These are phyloP conservation scores for Fraxinus baroniana DNA, from an alignment of 305 asterid genomes.

Conservation along the genomic window DNA sequence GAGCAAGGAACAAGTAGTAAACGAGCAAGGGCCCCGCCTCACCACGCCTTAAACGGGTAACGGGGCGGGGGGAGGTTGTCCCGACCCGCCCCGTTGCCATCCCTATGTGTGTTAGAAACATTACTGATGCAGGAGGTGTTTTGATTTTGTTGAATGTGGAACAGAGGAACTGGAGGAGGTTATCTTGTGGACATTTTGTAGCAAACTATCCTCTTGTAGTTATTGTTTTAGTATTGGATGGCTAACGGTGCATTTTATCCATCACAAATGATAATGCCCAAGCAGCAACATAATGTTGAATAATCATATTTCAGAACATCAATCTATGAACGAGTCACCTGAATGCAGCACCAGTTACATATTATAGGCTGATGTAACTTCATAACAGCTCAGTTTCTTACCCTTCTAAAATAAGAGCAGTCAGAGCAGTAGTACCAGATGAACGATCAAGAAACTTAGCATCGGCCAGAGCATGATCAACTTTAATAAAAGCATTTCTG, in stretches of 20 bases:
- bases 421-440: slow-evolving; percentile 84
- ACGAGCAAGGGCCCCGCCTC: too few relatives aligned
- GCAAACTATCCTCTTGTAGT: too few relatives aligned
- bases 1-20: too few relatives aligned
- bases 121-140: not conserved
- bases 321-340: not conserved
- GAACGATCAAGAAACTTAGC: slow-evolving; percentile 63
- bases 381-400: slow-evolving; percentile 30
- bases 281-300: not conserved
- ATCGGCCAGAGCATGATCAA: slow-evolving; percentile 82
- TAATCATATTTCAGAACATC: not conserved
- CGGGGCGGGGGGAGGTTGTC: not conserved
- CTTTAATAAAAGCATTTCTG: slow-evolving; percentile 72
- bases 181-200: not conserved
- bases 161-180: not conserved
- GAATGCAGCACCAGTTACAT: not conserved
- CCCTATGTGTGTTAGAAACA: not conserved
- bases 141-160: not conserved
- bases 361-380: not conserved
- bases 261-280: not conserved
- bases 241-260: not conserved
- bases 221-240: too few relatives aligned
- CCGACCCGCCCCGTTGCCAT: too few relatives aligned
- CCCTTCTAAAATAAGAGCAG: slow-evolving; percentile 79
- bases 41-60: too few relatives aligned